Evolutionary conservation across 805 yeast genomes (phyloP), one percentile per base, ranked within the genome.

Genomic region (Danielia oregonensis): DNA sequence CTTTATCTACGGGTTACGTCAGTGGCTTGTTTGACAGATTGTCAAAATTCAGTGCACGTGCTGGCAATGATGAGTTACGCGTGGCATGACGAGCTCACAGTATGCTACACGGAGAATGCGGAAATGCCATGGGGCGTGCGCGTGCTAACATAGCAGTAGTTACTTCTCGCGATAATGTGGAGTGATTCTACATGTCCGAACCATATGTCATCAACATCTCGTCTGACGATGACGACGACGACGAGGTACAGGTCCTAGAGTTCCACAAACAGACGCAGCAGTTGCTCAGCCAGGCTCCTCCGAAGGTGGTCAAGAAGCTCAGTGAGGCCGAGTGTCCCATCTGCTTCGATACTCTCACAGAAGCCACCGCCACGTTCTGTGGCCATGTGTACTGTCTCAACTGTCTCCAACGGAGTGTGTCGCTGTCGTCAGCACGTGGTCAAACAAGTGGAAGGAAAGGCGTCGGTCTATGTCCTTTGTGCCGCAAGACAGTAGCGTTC

Each of bases 311-410:
- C 30, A 65, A 65, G 46, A 57, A 53, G 30, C 48, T 67, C 18
- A 49, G 54, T 15, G 65, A 64, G 29, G 49, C 61, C 14, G 63
- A 65, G 41, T 67, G 73, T 39, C 73, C 73, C 16, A 61, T 67
- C 21, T 67, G 73, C 45, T 65, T 67, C 38, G 73, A 67, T 41
- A 52, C 57, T n/a, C 48, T 67, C 32, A 51, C 54, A 4, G 53
- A 46, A 33, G 72, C 72, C 30, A 64, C 72, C 29, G 54, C 61
- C 26, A 66, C 72, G 0, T 49, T 61, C 2, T 67, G 73, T 43
- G 73, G 73, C 12, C 73, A 67, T 39, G 50, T 67, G 3, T 67
- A 63, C 44, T 67, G 73, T 36, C 44, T 67, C 7, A 69, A 63
- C 24, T 67, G 73, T 41, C 54, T 67, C 12, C 70, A 61, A 45